These are phyloP conservation scores for Solanum sejunctum DNA, from an alignment of 257 asterid genomes.

Conservation along the genomic window DNA sequence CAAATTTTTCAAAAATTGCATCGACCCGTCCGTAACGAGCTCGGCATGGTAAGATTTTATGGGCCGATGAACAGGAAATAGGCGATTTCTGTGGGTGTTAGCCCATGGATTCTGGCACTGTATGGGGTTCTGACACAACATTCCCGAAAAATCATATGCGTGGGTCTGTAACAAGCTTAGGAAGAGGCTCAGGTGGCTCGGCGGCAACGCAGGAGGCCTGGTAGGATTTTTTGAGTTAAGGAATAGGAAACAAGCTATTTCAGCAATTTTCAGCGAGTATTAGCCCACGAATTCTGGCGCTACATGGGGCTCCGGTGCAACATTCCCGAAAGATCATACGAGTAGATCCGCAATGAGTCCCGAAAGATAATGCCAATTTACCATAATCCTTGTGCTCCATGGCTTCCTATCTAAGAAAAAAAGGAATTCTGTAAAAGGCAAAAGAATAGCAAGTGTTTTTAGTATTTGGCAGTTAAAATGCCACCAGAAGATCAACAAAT, in stretches of 20 bases:
- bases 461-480: not conserved
- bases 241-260: fast-evolving
- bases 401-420: not conserved
- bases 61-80: no score
- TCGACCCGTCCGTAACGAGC: no score
- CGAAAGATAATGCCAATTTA: not conserved
- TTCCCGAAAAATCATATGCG: fast-evolving
- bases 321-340: no score
- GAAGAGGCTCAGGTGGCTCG: no score
- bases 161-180: no score
- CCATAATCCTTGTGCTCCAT: not conserved
- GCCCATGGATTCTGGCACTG: no score
- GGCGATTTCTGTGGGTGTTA: no score
- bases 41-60: no score
- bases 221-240: no score
- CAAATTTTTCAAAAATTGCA: no score
- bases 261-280: fast-evolving
- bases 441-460: not conserved
- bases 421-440: not conserved
- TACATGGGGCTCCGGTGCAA: fast-evolving
- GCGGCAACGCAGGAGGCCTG: fast-evolving
- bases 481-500: not conserved
- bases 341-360: fast-evolving
- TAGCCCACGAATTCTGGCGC: no score
- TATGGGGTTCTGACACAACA: no score